Base-by-base conservation (phyloP, 805 yeast genomes). In the Candida ficus region DNA sequence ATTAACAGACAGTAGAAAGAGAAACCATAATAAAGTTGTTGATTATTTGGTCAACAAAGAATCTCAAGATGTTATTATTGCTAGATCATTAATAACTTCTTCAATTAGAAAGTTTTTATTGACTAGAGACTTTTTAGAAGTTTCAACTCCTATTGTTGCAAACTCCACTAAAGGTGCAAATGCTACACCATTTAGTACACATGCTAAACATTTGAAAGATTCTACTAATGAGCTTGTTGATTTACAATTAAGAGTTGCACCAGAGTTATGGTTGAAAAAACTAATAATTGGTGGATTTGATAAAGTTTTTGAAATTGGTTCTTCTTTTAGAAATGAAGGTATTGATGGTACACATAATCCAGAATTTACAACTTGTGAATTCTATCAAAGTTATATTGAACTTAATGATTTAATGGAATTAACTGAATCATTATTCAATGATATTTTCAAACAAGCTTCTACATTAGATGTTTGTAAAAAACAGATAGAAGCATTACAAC, bases 321-420 rank as follows among this genome's bases (percentile, higher is more conserved):
- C 75, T 39, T 80, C 72, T 34, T 93, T 90, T 61, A 70, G 99
- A 52, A 93, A 93, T 54, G 99, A 93, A 63, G 96, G 97, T 7
- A 71, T 91, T 22, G 99, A 91, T 58, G 70, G 83, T 2, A 85
- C 96, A 0, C 99, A 91, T 59, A 93, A 91, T 61, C 95, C 96
- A 0, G 99, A 91, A 56, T 91, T 90, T 58, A 82, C 95, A 1
- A 77, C 88, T 3, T 80, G 96, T 57, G 99, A 91, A 58, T 85
- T 88, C 52, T 91, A 91, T 58, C 84, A 83, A 52, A 71, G 85
- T 0, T 89, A 73, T 55, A 77, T 83, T 1, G 67, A 74, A 9
- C 63, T 93, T 48, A 73, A 75, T 1, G 84, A 84, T 21, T 64
- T 91, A 43, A 83, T 88, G 72, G 43, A 41, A 0, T 51, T 80